These are phyloP conservation scores for Anastatica hierochuntica DNA, from an alignment of 345 rosid species.

Conservation along the genomic window DNA sequence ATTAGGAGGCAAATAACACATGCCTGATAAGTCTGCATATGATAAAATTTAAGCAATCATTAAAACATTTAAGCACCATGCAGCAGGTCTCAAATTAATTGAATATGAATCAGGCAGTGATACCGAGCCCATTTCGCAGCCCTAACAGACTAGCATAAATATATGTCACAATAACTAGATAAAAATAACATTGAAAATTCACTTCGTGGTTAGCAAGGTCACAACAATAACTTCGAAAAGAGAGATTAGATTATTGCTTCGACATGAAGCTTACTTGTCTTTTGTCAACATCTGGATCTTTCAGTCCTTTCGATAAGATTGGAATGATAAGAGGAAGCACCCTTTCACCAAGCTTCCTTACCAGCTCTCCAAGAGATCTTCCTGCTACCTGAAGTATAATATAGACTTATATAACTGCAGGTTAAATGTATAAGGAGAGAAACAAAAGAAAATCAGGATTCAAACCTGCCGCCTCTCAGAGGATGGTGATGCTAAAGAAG, in stretches of 20 bases:
- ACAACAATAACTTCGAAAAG: not conserved
- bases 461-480: conserved; percentile 96
- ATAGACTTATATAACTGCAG: not conserved
- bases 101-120: not conserved
- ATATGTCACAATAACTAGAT: not conserved
- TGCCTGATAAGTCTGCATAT: conserved; percentile 3
- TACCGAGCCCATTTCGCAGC: not conserved
- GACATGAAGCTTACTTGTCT: conserved; percentile 62
- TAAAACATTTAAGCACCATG: conserved; percentile 3
- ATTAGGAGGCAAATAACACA: not conserved
- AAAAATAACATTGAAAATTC: not conserved
- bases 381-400: conserved; percentile 61
- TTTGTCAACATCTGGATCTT: conserved; percentile 68
- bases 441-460: not conserved
- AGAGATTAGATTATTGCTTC: not conserved
- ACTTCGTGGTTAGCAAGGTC: not conserved
- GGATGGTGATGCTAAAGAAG: conserved; percentile 86
- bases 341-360: conserved; percentile 98
- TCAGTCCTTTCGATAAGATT: conserved; percentile 68
- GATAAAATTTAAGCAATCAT: conserved; percentile 1
- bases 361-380: conserved; percentile 92
- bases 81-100: conserved; percentile 3
- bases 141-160: not conserved
- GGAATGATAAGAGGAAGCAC: conserved; percentile 97
- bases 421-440: not conserved